Base-by-base conservation (phyloP, 2,329 filamentous ascomycete genomes). In the Phymatotrichopsis omnivora region DNA sequence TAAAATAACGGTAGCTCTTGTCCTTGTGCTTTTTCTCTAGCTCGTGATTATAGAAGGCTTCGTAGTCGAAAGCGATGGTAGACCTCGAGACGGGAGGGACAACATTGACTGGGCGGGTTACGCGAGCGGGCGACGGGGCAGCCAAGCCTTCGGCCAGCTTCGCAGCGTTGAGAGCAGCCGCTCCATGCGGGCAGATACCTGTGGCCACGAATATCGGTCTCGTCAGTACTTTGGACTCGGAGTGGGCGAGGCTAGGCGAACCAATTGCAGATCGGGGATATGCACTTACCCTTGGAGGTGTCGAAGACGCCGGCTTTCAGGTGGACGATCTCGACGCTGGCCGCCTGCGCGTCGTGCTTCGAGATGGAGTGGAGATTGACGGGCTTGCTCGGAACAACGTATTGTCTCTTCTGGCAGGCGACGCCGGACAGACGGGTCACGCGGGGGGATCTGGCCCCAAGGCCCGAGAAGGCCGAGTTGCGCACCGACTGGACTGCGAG, bases 1-100 rank as follows among this genome's bases (percentile, higher is more conserved):
- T 98, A 73, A 98, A 98, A 71, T 96, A 96, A 62, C 91, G 85
- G 71, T 98, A 98, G 41, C 87, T 95, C 71, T 95, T 96, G 74
- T 98, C 91, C 73, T 93, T 87, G 74, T 94, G 91, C 71, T 98
- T 98, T 76, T 95, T 96, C 59, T 95, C 85, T 57, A 98, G 68
- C 65, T 98, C 89, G 51, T 70, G 70, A 55, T 80, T 69, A 68
- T 96, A 98, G 67, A 95, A 98, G 35, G 65, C 75, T 60, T 94
- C 79, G 61, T 98, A 98, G 65, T 96, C 75, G 66, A 95, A 98
- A 60, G 79, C 84, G 48, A n/a, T 17, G 27, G 19, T n/a, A 35
- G 12, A 22, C 11, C 64, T 61, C 19, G 65, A 60, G 27, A 65
- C 62, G 10, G 69, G 69, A 30, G 65, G 65, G 14, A 65, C 67